Evolutionary conservation across 2,329 filamentous ascomycete species (phyloP).

Genomic region (Botrytis fabae): DNA sequence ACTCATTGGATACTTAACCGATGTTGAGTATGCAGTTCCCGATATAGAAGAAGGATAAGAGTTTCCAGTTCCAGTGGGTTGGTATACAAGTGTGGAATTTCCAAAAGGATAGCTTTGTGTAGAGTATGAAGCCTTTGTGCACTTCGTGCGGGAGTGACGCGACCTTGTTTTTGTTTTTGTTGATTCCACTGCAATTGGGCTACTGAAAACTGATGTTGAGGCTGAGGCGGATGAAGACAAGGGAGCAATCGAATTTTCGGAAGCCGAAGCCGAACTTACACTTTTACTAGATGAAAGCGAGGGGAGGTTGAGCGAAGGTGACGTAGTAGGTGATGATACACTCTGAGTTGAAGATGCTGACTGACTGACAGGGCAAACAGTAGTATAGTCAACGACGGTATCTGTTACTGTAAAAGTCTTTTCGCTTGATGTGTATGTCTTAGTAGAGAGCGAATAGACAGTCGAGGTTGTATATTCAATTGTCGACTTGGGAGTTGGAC

Average conservation of each 20-base stretch:
- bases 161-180: neutral
- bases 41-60: neutral
- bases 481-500: neutral
- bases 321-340: neutral
- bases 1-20: neutral
- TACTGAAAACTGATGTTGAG: neutral
- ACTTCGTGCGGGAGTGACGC: neutral
- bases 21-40: constrained; percentile 1
- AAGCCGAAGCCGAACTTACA: neutral
- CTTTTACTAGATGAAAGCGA: neutral
- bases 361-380: neutral
- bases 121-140: neutral
- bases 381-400: neutral
- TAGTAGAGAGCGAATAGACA: neutral
- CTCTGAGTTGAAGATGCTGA: neutral
- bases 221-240: neutral
- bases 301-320: neutral
- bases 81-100: neutral
- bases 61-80: neutral
- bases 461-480: neutral
- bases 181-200: neutral
- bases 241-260: neutral
- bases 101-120: neutral
- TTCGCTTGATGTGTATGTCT: neutral
- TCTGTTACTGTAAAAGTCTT: neutral